Evolutionary conservation across 2,329 filamentous ascomycete species (phyloP).

Genomic region (Plectosphaerella sp.): DNA sequence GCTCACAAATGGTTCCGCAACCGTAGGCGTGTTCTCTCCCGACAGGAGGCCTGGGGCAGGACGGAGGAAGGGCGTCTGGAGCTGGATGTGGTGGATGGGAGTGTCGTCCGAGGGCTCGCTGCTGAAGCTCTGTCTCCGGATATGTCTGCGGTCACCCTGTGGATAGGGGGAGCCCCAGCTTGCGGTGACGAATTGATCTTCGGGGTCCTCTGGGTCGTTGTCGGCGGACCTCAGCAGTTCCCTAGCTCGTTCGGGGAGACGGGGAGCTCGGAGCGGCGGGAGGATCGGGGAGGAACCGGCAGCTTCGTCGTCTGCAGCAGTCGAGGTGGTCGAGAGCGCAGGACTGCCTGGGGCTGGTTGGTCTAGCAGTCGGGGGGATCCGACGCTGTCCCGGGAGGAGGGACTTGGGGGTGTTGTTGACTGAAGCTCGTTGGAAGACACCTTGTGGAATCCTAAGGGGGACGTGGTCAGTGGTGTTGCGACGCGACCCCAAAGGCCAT

Average conservation of each 20-base stretch:
- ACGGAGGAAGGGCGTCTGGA: constrained; percentile 59
- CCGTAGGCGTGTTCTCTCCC: neutral
- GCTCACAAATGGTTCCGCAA: constrained; percentile 33
- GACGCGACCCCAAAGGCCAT: neutral
- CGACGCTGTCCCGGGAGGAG: constrained; percentile 53
- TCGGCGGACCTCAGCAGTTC: constrained; percentile 53
- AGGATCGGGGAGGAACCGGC: constrained; percentile 54
- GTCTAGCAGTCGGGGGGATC: constrained; percentile 28
- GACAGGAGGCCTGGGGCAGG: constrained; percentile 40
- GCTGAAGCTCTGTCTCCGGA: constrained; percentile 48
- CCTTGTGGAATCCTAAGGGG: constrained; percentile 36
- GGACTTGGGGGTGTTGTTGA: constrained; percentile 54
- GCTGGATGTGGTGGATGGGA: constrained; percentile 56
- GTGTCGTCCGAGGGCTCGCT: constrained; percentile 58
- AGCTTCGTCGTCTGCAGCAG: constrained; percentile 51
- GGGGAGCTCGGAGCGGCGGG: constrained; percentile 55
- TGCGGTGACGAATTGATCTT: constrained; percentile 58
- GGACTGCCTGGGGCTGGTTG: constrained; percentile 45
- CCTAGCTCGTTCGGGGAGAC: constrained; percentile 49
- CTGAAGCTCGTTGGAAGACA: constrained; percentile 49
- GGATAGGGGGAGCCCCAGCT: constrained; percentile 93
- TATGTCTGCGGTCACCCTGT: constrained; percentile 48
- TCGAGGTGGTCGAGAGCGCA: constrained; percentile 58
- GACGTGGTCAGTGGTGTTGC: constrained; percentile 5
- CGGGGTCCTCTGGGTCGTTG: constrained; percentile 25